Evolutionary conservation across 306 rosid genomes (phyloP).

Genomic region (Cucurbita pepo): DNA sequence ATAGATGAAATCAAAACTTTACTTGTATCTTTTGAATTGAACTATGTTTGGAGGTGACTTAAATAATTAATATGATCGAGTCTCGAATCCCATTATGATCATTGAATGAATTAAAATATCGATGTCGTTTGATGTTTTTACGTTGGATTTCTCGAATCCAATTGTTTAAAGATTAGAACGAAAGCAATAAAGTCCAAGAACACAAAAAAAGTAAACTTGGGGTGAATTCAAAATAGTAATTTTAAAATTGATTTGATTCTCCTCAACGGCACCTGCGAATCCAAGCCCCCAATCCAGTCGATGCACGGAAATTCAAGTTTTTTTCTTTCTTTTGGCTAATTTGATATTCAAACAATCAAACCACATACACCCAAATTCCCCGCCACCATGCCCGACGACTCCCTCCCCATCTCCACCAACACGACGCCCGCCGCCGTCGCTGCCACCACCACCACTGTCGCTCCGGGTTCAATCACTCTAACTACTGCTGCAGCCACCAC

Average conservation of each 20-base stretch:
- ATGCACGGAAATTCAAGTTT: not conserved
- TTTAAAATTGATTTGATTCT: not conserved
- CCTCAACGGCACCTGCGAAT: not conserved
- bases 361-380: constrained; percentile 9
- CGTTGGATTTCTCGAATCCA: too few relatives aligned
- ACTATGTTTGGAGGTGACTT: too few relatives aligned
- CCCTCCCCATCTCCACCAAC: constrained; percentile 4
- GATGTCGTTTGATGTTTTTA: too few relatives aligned
- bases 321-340: not conserved
- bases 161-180: not conserved
- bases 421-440: constrained; percentile 1
- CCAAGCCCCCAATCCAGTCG: not conserved
- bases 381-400: constrained; percentile 23
- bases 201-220: not conserved
- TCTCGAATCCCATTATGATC: too few relatives aligned
- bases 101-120: too few relatives aligned
- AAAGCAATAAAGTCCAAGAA: not conserved
- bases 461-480: not conserved
- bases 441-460: not conserved
- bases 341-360: constrained; percentile 8
- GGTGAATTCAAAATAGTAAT: not conserved
- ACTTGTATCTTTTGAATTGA: too few relatives aligned
- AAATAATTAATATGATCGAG: too few relatives aligned
- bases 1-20: not conserved
- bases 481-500: constrained; percentile 4